phyloP scores from a whole-genome alignment of 2,329 filamentous ascomycete genomes.

The Aschersonia sp. region DNA sequence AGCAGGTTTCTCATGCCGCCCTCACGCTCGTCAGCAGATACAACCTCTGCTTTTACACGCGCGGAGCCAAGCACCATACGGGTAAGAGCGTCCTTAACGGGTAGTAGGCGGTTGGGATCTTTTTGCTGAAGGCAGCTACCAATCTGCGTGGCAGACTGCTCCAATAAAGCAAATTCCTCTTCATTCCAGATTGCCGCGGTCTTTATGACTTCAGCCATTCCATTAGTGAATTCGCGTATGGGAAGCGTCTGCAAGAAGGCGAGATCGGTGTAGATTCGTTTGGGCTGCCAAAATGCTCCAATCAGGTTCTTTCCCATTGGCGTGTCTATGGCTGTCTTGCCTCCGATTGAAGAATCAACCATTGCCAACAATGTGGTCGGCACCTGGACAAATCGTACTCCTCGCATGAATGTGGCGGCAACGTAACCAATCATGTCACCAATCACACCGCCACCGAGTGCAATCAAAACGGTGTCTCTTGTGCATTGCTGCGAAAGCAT shows the following conservation, averaged over 20 bases:
- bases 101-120: slow-evolving; percentile 44
- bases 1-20: slow-evolving; percentile 85
- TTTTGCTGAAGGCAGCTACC: slow-evolving; percentile 28
- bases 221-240: slow-evolving; percentile 88
- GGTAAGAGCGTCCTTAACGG: slow-evolving; percentile 58
- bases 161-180: slow-evolving; percentile 68
- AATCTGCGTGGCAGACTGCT: slow-evolving; percentile 66
- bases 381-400: slow-evolving; percentile 89
- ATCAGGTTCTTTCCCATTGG: slow-evolving; percentile 93
- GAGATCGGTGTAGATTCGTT: slow-evolving; percentile 87
- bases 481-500: slow-evolving; percentile 86
- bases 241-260: slow-evolving; percentile 83
- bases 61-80: slow-evolving; percentile 78
- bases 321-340: slow-evolving; percentile 96
- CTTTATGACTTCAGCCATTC: slow-evolving; percentile 97
- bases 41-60: slow-evolving; percentile 86
- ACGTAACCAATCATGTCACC: slow-evolving; percentile 97
- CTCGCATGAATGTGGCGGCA: slow-evolving; percentile 96
- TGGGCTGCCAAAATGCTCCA: slow-evolving; percentile 92
- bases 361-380: slow-evolving; percentile 89
- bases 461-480: slow-evolving; percentile 86
- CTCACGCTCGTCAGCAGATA: slow-evolving; percentile 88
- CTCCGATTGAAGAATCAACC: slow-evolving; percentile 97
- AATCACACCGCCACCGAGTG: slow-evolving; percentile 89
- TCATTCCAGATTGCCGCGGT: slow-evolving; percentile 95